These are phyloP conservation scores for Geosmithia flava DNA, from an alignment of 2,329 filamentous ascomycete species.

Conservation along the genomic window DNA sequence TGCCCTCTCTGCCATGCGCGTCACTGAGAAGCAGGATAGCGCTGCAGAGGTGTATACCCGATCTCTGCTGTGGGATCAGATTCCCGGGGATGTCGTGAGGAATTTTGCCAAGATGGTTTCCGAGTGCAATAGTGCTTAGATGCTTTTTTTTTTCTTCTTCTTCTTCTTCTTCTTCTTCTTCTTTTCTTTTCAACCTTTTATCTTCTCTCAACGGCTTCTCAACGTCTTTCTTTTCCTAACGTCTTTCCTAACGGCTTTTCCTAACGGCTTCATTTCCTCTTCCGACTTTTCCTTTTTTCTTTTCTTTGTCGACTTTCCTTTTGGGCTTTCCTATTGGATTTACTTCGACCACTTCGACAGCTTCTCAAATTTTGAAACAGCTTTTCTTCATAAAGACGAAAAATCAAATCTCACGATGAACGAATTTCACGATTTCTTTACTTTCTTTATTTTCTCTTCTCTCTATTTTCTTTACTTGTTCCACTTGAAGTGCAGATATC, in stretches of 20 bases:
- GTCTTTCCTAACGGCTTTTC: too few species aligned
- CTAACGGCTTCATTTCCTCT: neutral
- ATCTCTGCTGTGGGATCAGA: constrained; percentile 87
- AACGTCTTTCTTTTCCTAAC: too few species aligned
- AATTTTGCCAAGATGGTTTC: constrained; percentile 88
- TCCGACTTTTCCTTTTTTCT: constrained; percentile 8
- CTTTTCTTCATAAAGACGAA: too few species aligned
- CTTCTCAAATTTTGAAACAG: too few species aligned
- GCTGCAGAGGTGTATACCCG: constrained; percentile 86
- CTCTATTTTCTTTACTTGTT: too few species aligned
- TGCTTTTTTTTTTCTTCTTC: neutral
- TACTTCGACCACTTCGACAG: too few species aligned
- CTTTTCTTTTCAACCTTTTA: neutral
- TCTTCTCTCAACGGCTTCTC: too few species aligned
- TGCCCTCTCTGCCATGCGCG: constrained; percentile 67
- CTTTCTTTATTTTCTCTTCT: too few species aligned
- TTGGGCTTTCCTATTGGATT: too few species aligned
- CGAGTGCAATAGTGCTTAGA: constrained; percentile 51
- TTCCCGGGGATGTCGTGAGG: constrained; percentile 80
- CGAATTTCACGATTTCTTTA: too few species aligned
- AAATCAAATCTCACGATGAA: too few species aligned
- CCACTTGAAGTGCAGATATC: constrained; percentile 13
- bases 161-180: neutral
- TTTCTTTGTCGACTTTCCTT: too few species aligned
- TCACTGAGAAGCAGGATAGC: constrained; percentile 44